These are phyloP conservation scores for Trypanosoma melophagium DNA, from an alignment of 208 protist genomes.

Conservation along the genomic window DNA sequence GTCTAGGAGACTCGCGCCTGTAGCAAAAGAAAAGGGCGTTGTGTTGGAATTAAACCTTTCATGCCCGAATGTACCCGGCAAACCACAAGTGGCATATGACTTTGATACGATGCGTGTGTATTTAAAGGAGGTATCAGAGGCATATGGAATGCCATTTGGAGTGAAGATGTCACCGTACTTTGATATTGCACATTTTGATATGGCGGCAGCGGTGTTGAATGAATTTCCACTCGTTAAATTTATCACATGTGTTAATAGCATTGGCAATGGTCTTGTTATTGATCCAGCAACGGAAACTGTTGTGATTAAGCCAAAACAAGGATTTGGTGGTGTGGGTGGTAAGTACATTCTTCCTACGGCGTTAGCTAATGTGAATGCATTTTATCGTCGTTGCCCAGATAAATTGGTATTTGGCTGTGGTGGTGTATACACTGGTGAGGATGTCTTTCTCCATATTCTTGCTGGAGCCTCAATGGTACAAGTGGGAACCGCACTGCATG, in stretches of 20 bases:
- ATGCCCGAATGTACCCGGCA: conserved; percentile 88
- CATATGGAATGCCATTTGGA: conserved; percentile 76
- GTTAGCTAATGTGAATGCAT: conserved; percentile 88
- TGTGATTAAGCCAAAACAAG: conserved; percentile 85
- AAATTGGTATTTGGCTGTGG: conserved; percentile 87
- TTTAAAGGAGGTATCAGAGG: conserved; percentile 55
- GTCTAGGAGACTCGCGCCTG: conserved; percentile 43
- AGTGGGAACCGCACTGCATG: conserved; percentile 79
- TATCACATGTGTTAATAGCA: conserved; percentile 88
- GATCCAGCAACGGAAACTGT: conserved; percentile 80
- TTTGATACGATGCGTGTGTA: conserved; percentile 71
- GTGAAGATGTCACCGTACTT: conserved; percentile 92
- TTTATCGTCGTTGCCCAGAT: conserved; percentile 77
- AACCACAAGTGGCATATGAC: conserved; percentile 90
- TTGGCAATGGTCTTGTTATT: conserved; percentile 87
- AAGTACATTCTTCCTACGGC: conserved; percentile 84
- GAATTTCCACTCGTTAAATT: conserved; percentile 78
- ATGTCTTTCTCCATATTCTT: conserved; percentile 84
- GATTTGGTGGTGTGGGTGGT: conserved; percentile 84
- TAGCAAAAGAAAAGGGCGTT: conserved; percentile 60
- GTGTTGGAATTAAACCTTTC: conserved; percentile 87
- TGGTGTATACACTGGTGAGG: conserved; percentile 80
- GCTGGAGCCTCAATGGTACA: conserved; percentile 87
- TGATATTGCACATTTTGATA: conserved; percentile 89
- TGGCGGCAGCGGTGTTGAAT: conserved; percentile 78